Conservation (phyloP, 2,329 filamentous ascomycete species). For the Graphilbum sp. region DNA sequence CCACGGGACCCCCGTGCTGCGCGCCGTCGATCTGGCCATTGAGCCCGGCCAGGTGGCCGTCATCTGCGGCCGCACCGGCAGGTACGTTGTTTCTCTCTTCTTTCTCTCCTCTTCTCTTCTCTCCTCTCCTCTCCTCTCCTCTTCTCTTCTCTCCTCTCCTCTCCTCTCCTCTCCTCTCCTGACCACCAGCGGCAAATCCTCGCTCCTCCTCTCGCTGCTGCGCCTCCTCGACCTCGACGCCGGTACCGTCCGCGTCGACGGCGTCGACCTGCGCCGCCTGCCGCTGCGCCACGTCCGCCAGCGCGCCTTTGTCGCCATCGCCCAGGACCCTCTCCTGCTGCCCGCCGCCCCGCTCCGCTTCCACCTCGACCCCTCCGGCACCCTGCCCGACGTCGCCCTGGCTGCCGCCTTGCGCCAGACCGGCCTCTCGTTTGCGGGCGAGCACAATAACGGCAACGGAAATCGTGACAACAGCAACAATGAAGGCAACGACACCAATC, state of each 20-base stretch:
- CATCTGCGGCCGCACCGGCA: conserved; percentile 36
- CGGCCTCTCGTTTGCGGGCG: too few relatives aligned
- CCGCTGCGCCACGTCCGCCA: conserved; percentile 27
- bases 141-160: too few relatives aligned
- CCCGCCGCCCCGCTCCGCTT: conserved; percentile 6
- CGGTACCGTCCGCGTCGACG: conserved; percentile 29
- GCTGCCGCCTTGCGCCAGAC: conserved; percentile 2
- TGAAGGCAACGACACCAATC: too few relatives aligned
- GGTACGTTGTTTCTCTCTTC: conserved; percentile 16
- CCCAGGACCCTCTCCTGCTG: conserved; percentile 15
- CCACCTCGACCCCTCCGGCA: conserved; percentile 6
- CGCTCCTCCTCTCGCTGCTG: conserved; percentile 28
- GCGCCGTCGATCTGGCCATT: conserved; percentile 13
- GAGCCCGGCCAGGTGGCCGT: conserved; percentile 29
- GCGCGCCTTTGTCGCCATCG: conserved; percentile 18
- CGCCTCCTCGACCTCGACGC: conserved; percentile 27
- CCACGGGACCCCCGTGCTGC: conserved; percentile 10
- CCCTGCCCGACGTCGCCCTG: conserved; percentile 1
- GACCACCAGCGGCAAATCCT: conserved; percentile 19
- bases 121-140: too few relatives aligned
- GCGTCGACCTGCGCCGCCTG: conserved; percentile 25
- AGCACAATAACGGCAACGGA: too few relatives aligned
- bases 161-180: too few relatives aligned
- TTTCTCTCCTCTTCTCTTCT: too few relatives aligned
- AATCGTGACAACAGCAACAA: too few relatives aligned